Evolutionary conservation across 345 rosid genomes (phyloP), one percentile per base, ranked within the genome.

Genomic region (Pelargonium nanum): DNA sequence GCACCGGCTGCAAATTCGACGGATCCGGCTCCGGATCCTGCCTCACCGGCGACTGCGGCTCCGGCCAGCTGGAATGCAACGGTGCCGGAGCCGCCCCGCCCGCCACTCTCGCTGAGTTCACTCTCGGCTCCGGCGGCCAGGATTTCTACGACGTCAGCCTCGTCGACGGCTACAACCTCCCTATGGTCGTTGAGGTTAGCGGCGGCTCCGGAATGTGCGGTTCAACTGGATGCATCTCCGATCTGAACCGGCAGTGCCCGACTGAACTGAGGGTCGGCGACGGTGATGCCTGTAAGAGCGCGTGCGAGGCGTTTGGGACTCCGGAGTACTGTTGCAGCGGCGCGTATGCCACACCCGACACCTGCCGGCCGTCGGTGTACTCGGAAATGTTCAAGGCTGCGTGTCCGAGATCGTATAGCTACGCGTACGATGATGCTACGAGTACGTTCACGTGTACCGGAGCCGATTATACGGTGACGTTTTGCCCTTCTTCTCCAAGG

Each of bases 321-420:
- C 91, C 96, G 0, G 89, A 89, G 76, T 89, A 86, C 28, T 89
- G 96, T 55, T 89, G 96, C 15, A 89, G 94, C 24, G 96, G 96
- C 79, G 89, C 85, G 86, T 89, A 77, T 53, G 79, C 75, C 17
- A 78, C 94, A 50, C 96, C 96, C 17, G 70, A 77, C 12, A 81
- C 91, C 17, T 89, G 96, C 53, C 68, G 75, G 54, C 96, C 96
- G 24, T 89, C 96, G 1, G 85, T 83, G 10, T 89, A 89, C 60
- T 89, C 96, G 45, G 53, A 81, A 77, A 74, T 89, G 85, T 89
- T 89, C n/a, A 89, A 89, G 72, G 65, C 89, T 0, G 91, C 86
- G 0, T 89, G 96, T 59, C 94, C 96, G 51, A 80, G 80, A 53
- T 84, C 96, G 2, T 89, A 89, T 45, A 89, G 96, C 63, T 89